Evolutionary conservation across 73 alveolate species (phyloP).

Genomic region (Paramecium primaurelia): DNA sequence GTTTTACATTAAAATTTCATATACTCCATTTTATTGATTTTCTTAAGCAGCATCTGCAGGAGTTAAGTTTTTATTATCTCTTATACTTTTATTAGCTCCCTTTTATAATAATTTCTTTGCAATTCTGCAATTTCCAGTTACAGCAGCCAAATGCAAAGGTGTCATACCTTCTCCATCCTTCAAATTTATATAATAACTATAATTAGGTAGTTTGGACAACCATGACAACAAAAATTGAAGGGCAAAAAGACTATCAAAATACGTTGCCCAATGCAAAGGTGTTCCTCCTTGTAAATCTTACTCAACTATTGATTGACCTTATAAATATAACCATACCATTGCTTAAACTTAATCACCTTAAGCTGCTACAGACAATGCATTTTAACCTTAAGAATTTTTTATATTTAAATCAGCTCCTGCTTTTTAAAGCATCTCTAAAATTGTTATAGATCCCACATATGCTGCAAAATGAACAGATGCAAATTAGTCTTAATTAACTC

Average conservation of each 20-base stretch:
- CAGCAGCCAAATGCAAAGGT: conserved; percentile 45
- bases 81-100: conserved; percentile 24
- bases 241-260: conserved; percentile 64
- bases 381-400: conserved; percentile 85
- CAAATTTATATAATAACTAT: not conserved
- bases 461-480: conserved; percentile 93
- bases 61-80: not conserved
- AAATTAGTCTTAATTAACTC: conserved; percentile 80
- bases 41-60: conserved; percentile 29
- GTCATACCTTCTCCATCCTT: conserved; percentile 38
- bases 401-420: conserved; percentile 77
- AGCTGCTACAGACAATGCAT: conserved; percentile 94
- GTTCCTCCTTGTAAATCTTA: conserved; percentile 84
- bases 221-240: conserved; percentile 29
- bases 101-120: conserved; percentile 21
- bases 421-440: conserved; percentile 75
- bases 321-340: conserved; percentile 77
- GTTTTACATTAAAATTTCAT: not conserved
- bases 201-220: not conserved
- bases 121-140: conserved; percentile 37
- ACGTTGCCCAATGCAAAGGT: conserved; percentile 93
- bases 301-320: conserved; percentile 68
- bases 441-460: conserved; percentile 84
- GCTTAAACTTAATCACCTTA: conserved; percentile 90
- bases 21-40: not conserved